Evolutionary conservation across 768 basidiomycete species (phyloP), one percentile per base, ranked within the genome.

Genomic region (Boletus bicolor): DNA sequence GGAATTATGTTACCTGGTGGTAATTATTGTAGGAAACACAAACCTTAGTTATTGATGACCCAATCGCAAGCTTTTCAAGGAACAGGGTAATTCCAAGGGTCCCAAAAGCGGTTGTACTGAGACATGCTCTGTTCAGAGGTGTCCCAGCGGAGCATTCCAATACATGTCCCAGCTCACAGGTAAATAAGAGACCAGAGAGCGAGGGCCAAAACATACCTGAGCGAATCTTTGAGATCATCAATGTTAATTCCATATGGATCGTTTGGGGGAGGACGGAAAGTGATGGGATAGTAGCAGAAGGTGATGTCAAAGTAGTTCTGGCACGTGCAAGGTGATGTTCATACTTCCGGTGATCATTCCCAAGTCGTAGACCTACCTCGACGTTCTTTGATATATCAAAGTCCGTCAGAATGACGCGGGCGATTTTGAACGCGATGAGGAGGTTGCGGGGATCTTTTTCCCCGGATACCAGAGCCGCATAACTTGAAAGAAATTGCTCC

Each of bases 201-300:
- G 49, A 11, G 7, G 7, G 12, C 26, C 7, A 26, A 37, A 37
- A 61, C 74, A 42, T 63, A 87, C 90, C 85, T 78, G 15, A 98
- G 79, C 2, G 86, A 77, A 49, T 68, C 60, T 64, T 89, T 88
- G 21, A 99, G 80, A 66, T 98, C 91, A 34, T 95, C 91, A 0
- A 90, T 78, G 3, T 87, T 89, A 56, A 99, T 95, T 4, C 89
- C 89, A 69, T 96, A 94, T 17, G 93, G 93, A 67, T 98, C 94
- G 62, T 93, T 87, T 1, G 93, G 89, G 17, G 95, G 93, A 9
- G 96, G 93, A 55, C 89, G 82, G 75, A 97, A 99, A 0, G 93
- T 92, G 53, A 99, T 98, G 0, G 97, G 97, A 74, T 98, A 99
- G 71, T 99, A 99, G 70, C 97, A 98, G 71, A 95, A 98, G 0